These are phyloP conservation scores for Penicillium nordicum DNA, from an alignment of 2,329 filamentous ascomycete species.

Conservation along the genomic window DNA sequence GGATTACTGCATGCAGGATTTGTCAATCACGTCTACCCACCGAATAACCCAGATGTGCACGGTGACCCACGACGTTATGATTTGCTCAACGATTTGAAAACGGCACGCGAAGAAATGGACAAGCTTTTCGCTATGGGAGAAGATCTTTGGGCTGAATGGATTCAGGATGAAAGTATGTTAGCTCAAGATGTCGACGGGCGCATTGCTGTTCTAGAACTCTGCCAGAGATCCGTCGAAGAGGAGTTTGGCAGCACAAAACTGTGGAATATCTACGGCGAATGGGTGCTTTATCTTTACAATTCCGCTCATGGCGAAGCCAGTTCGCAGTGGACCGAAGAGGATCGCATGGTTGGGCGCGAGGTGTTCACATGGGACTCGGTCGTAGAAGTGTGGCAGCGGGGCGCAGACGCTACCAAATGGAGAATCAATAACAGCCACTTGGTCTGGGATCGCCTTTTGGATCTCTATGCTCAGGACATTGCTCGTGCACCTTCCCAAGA, in stretches of 20 bases:
- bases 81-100: slow-evolving; percentile 46
- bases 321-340: slow-evolving; percentile 52
- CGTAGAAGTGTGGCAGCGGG: slow-evolving; percentile 55
- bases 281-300: slow-evolving; percentile 56
- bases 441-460: slow-evolving; percentile 60
- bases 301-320: slow-evolving; percentile 46
- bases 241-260: slow-evolving; percentile 60
- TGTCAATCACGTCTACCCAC: slow-evolving; percentile 46
- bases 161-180: slow-evolving; percentile 59
- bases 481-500: slow-evolving; percentile 47
- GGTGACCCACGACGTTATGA: slow-evolving; percentile 47
- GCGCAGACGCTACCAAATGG: slow-evolving; percentile 56
- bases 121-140: slow-evolving; percentile 62
- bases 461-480: slow-evolving; percentile 54
- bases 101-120: slow-evolving; percentile 57
- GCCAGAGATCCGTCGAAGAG: slow-evolving; percentile 57
- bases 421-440: slow-evolving; percentile 60
- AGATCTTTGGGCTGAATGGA: slow-evolving; percentile 61
- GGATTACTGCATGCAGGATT: slow-evolving; percentile 48
- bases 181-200: slow-evolving; percentile 56
- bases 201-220: slow-evolving; percentile 58
- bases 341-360: slow-evolving; percentile 56
- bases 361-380: slow-evolving; percentile 58
- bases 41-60: slow-evolving; percentile 43
- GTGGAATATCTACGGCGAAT: slow-evolving; percentile 62